Evolutionary conservation across 1,284 basidiomycete species (phyloP).

Genomic region (Trichosporon sp.): DNA sequence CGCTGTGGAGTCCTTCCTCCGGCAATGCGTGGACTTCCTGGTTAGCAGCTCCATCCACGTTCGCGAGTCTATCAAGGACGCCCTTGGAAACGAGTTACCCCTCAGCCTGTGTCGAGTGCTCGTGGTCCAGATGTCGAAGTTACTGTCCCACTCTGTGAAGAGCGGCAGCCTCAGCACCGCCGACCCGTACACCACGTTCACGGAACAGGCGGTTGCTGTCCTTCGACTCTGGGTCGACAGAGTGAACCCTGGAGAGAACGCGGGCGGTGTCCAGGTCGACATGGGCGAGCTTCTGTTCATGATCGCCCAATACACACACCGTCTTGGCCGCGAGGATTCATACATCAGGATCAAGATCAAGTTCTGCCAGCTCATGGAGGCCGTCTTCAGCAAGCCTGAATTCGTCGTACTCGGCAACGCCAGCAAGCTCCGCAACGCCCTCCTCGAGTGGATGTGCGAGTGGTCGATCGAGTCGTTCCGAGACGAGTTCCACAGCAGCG

Average conservation of each 20-base stretch:
- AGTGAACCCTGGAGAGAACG: slow-evolving; percentile 56
- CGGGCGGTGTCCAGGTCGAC: slow-evolving; percentile 61
- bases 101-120: slow-evolving; percentile 62
- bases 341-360: slow-evolving; percentile 64
- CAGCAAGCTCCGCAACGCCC: slow-evolving; percentile 59
- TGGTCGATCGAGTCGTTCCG: slow-evolving; percentile 54
- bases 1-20: slow-evolving; percentile 59
- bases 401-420: slow-evolving; percentile 63
- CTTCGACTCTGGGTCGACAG: slow-evolving; percentile 72
- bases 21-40: slow-evolving; percentile 64
- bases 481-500: slow-evolving; percentile 16
- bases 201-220: slow-evolving; percentile 67
- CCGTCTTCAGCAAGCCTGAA: slow-evolving; percentile 60
- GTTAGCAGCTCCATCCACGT: slow-evolving; percentile 59
- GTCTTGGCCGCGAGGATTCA: slow-evolving; percentile 54
- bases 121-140: slow-evolving; percentile 65
- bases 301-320: slow-evolving; percentile 62
- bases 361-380: slow-evolving; percentile 68
- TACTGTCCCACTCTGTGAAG: slow-evolving; percentile 31
- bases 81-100: slow-evolving; percentile 70
- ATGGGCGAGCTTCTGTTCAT: slow-evolving; percentile 61
- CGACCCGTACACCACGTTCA: slow-evolving; percentile 59
- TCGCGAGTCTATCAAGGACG: slow-evolving; percentile 70
- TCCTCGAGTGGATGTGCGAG: slow-evolving; percentile 67
- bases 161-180: slow-evolving; percentile 51